A percentile compares a stretch with the other conserved stretches of the same genome.
Evolutionary conservation across 495 filamentous ascomycete species (phyloP).

Genomic region (Lasiosphaeria ovina): DNA sequence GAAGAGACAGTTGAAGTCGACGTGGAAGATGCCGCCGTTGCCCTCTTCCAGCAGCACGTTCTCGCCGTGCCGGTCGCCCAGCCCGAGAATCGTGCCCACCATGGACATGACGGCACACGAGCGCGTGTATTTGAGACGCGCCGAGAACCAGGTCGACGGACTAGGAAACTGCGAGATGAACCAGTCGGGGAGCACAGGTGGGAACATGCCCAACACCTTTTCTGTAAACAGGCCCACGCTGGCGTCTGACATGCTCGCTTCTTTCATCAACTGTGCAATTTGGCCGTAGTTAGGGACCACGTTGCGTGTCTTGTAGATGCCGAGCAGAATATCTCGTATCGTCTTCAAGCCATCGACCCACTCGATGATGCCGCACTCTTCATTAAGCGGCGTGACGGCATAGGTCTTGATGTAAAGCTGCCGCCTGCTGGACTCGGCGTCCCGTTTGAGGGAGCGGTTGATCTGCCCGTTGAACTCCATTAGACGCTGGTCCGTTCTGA

Average conservation of each 20-base stretch:
- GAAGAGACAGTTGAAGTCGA: conserved; percentile 99
- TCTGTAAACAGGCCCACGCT: conserved; percentile 68
- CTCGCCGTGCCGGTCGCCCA: conserved; percentile 97
- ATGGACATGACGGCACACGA: conserved; percentile 98
- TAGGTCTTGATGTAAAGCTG: conserved; percentile 90
- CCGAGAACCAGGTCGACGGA: conserved; percentile 85
- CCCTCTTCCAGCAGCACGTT: conserved; percentile 95
- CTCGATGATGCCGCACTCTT: conserved; percentile 96
- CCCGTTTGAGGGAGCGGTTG: conserved; percentile 85
- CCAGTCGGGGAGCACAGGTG: conserved; percentile 86
- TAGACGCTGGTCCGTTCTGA: conserved; percentile 92
- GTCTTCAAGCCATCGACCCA: conserved; percentile 98
- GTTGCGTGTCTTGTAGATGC: conserved; percentile 68
- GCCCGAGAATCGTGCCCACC: conserved; percentile 88
- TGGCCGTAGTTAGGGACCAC: conserved; percentile 52
- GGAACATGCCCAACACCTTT: conserved; percentile 64
- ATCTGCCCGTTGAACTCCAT: conserved; percentile 99
- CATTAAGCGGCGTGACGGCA: conserved; percentile 91
- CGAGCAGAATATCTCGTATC: conserved; percentile 84
- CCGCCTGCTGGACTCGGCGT: conserved; percentile 83
- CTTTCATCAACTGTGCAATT: conserved; percentile 47
- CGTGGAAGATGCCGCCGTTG: conserved; percentile 91
- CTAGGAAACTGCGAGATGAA: conserved; percentile 93
- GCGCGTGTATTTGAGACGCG: conserved; percentile 85
- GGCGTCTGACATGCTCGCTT: conserved; percentile 39